A percentile compares a stretch with the other conserved stretches of the same genome.
phyloP scores from a whole-genome alignment of 2,329 filamentous ascomycete genomes.

The Orbilia ellipsospora region DNA sequence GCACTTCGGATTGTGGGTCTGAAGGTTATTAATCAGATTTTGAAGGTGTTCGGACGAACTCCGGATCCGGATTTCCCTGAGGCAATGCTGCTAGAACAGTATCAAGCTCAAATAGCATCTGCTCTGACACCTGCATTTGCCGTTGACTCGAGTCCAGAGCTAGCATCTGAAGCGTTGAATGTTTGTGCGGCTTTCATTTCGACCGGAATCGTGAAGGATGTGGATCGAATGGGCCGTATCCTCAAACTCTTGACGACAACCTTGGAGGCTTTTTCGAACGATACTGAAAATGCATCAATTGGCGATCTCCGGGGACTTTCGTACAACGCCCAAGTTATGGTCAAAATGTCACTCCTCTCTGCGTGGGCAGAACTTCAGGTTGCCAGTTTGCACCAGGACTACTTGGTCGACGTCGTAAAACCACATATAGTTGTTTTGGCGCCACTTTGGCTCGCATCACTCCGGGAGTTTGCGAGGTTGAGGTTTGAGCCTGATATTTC shows the following conservation, averaged over 20 bases:
- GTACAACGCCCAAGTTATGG: conserved; percentile 97
- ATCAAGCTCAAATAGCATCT: conserved; percentile 97
- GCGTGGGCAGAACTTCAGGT: conserved; percentile 98
- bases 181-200: conserved; percentile 98
- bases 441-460: conserved; percentile 90
- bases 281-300: conserved; percentile 84
- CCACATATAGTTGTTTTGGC: conserved; percentile 91
- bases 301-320: conserved; percentile 92
- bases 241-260: conserved; percentile 91
- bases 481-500: conserved; percentile 98
- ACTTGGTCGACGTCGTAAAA: conserved; percentile 86
- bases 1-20: conserved; percentile 90
- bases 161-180: conserved; percentile 94
- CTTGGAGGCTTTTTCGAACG: conserved; percentile 87
- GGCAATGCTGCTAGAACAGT: conserved; percentile 94
- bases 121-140: conserved; percentile 96
- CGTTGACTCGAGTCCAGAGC: conserved; percentile 91
- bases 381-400: conserved; percentile 89
- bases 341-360: conserved; percentile 95
- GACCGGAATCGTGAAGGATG: conserved; percentile 94
- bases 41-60: conserved; percentile 95
- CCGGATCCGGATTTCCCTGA: conserved; percentile 98
- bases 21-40: conserved; percentile 89
- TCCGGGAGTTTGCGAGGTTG: conserved; percentile 91
- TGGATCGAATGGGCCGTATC: conserved; percentile 98